Evolutionary conservation across 306 rosid species (phyloP), one percentile per base, ranked within the genome.

Genomic region (Albizia julibrissin): DNA sequence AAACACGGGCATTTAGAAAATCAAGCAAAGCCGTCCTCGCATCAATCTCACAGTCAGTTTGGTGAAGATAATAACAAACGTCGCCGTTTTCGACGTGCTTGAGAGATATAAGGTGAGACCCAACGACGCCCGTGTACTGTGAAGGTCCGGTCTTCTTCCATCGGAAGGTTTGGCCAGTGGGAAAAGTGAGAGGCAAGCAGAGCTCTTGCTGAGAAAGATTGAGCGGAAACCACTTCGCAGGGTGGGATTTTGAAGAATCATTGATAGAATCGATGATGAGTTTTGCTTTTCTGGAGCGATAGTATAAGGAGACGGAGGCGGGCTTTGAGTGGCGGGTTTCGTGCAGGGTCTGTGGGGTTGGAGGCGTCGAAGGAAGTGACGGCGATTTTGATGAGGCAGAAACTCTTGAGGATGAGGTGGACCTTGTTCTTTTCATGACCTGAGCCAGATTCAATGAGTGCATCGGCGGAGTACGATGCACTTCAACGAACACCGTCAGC

Each of bases 91-190:
- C 81, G 44, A 88, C 83, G 76, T 92, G 97, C 74, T 80, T 87
- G 90, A 95, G 96, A 64, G 98, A 92, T 11, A 95, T 1, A 2
- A 95, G 93, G 88, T 92, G 96, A 79, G 93, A 73, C 22, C 84
- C 93, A 27, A 95, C 84, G 39, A 87, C 96, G 73, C 98, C 99
- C 10, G 98, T 88, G 96, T 81, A 93, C 70, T 91, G 92, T 0
- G 50, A 84, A 16, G 94, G 89, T 10, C 88, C 97, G 50, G 98
- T 95, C 58, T 85, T 89, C 31, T 81, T 87, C 99, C 99, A 93
- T 40, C 97, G 86, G 93, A 95, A 95, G 83, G 98, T 93, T 88
- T 95, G 99, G 80, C 99, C 99, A 29, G 99, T 95, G 69, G 98
- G 99, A 89, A 95, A 95, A 47, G 97, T 95, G 89, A 91, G 95